A percentile compares a stretch with the other conserved stretches of the same genome.
phyloP scores from a whole-genome alignment of 2,329 filamentous ascomycete genomes.

The Sporothrix luriei region DNA sequence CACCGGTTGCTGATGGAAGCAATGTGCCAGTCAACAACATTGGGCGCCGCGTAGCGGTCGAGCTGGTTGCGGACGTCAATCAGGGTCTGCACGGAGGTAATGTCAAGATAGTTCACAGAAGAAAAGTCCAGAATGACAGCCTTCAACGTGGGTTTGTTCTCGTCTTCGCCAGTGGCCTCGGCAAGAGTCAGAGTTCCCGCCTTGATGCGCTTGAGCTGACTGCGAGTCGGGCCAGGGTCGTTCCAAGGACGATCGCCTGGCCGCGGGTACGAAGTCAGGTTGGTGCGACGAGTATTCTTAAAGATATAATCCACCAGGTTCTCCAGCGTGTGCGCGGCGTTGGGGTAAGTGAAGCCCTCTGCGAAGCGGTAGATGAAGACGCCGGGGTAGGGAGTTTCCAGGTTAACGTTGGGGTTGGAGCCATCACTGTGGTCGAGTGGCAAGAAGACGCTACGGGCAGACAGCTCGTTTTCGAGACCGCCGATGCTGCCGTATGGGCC shows the following conservation, averaged over 20 bases:
- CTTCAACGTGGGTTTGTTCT: slow-evolving; percentile 43
- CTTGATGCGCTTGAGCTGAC: slow-evolving; percentile 41
- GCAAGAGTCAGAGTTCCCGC: slow-evolving; percentile 34
- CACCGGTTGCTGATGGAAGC: slow-evolving; percentile 59
- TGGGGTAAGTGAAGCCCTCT: slow-evolving; percentile 95
- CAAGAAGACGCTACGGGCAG: slow-evolving; percentile 77
- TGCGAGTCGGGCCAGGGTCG: slow-evolving; percentile 73
- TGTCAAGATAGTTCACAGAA: slow-evolving; percentile 59
- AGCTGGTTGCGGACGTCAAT: slow-evolving; percentile 59
- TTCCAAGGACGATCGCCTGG: slow-evolving; percentile 91
- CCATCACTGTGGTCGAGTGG: slow-evolving; percentile 87
- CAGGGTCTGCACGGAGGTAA: slow-evolving; percentile 60
- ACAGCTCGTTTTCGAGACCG: slow-evolving; percentile 49
- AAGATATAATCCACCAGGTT: slow-evolving; percentile 71
- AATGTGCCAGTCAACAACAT: slow-evolving; percentile 57
- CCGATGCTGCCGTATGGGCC: slow-evolving; percentile 60
- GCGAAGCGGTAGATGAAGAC: slow-evolving; percentile 95
- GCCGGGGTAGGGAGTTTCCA: slow-evolving; percentile 84
- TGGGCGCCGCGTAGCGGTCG: slow-evolving; percentile 55
- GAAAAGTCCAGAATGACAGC: slow-evolving; percentile 62
- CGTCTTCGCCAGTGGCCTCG: slow-evolving; percentile 34
- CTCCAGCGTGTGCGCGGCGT: slow-evolving; percentile 85
- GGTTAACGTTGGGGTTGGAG: slow-evolving; percentile 78
- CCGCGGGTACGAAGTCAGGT: slow-evolving; percentile 63
- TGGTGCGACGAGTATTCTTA: slow-evolving; percentile 73